A percentile compares a stretch with the other conserved stretches of the same genome.
Conservation (phyloP, 2,329 filamentous ascomycete species). For the Cladobotryum protrusum region DNA sequence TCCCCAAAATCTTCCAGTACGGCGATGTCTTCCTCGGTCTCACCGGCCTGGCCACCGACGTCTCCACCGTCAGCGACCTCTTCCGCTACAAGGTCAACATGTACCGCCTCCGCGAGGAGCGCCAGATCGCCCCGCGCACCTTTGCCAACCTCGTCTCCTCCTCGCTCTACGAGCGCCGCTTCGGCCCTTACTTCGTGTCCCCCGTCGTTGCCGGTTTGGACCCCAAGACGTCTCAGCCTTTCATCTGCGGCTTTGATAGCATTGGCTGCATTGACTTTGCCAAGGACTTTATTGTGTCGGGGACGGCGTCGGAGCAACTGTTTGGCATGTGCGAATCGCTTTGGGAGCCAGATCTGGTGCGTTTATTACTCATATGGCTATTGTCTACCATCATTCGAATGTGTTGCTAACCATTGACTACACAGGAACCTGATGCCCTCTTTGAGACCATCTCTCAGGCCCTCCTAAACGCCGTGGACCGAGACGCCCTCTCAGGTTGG, state of each 20-base stretch:
- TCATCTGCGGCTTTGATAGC: constrained; percentile 98
- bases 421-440: constrained; percentile 81
- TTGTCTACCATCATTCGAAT: neutral
- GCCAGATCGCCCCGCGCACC: constrained; percentile 87
- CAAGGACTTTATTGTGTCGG: constrained; percentile 98
- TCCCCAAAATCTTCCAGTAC: constrained; percentile 99
- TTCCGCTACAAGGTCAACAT: constrained; percentile 99
- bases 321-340: constrained; percentile 98
- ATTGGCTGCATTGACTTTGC: constrained; percentile 99
- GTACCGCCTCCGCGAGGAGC: constrained; percentile 98
- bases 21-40: constrained; percentile 92
- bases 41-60: constrained; percentile 93
- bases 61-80: constrained; percentile 88
- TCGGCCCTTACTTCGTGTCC: constrained; percentile 93
- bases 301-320: constrained; percentile 92
- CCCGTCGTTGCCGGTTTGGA: constrained; percentile 95
- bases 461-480: constrained; percentile 89
- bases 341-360: constrained; percentile 94
- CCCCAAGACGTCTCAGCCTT: constrained; percentile 86
- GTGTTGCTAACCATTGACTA: neutral
- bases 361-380: constrained; percentile 25
- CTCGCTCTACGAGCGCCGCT: constrained; percentile 88
- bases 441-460: constrained; percentile 98
- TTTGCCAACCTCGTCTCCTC: constrained; percentile 93
- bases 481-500: constrained; percentile 96